Conservation (phyloP, 2,329 filamentous ascomycete species). For the Escovopsis sp. region DNA sequence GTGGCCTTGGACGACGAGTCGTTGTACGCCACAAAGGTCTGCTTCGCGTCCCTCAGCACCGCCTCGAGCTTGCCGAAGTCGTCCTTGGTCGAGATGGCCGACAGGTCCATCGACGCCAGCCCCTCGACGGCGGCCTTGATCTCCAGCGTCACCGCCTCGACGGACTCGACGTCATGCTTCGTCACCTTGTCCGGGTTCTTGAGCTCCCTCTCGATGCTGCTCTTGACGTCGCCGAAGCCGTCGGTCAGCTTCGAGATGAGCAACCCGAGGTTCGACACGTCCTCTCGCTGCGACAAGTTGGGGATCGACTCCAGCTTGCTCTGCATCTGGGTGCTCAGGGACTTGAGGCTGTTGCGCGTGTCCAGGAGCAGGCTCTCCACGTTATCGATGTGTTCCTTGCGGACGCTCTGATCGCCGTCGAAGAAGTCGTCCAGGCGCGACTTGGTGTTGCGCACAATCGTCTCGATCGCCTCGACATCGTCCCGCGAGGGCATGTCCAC, state of each 20-base stretch:
- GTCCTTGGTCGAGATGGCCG: constrained; percentile 57
- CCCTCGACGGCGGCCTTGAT: constrained; percentile 67
- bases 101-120: constrained; percentile 54
- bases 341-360: constrained; percentile 56
- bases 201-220: constrained; percentile 34
- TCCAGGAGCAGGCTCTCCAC: constrained; percentile 55
- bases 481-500: constrained; percentile 41
- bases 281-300: constrained; percentile 53
- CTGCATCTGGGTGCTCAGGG: constrained; percentile 52
- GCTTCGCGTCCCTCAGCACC: constrained; percentile 56
- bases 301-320: constrained; percentile 20
- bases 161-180: constrained; percentile 68
- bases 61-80: constrained; percentile 51
- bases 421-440: constrained; percentile 69
- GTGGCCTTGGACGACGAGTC: constrained; percentile 64
- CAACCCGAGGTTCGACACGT: constrained; percentile 60
- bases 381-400: constrained; percentile 48
- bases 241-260: constrained; percentile 64
- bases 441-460: constrained; percentile 78
- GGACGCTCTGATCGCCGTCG: constrained; percentile 54
- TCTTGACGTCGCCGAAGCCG: constrained; percentile 60
- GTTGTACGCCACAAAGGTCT: constrained; percentile 50
- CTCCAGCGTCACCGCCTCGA: constrained; percentile 71
- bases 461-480: constrained; percentile 82
- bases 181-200: constrained; percentile 51